Base-by-base conservation (phyloP, 495 filamentous ascomycete species). In the Melanomma pulvis-pyrius region DNA sequence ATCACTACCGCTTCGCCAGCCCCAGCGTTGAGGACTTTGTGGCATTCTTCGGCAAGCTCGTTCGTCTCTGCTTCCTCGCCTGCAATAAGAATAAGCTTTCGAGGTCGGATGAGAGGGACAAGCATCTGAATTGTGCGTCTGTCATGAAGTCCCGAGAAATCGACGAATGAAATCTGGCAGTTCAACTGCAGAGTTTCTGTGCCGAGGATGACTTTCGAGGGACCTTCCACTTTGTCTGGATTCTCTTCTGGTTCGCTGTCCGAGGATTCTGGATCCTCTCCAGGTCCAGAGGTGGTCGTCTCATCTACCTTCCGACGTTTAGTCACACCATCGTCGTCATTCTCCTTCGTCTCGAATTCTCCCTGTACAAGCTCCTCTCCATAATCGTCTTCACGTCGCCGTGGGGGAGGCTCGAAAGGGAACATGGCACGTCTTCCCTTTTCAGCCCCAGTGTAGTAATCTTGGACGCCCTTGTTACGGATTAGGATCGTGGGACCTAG, bases 401-500 rank as follows among this genome's bases (percentile, higher is more conserved):
- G 82, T n/a, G n/a, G n/a, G n/a, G n/a, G n/a, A n/a, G n/a, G n/a
- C n/a, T n/a, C 87, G 51, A 92, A 89, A 0, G 94, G 94, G 68
- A 96, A 98, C 85, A 94, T 92, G 83, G 21, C 94, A 96, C 75
- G 92, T 97, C 71, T 96, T 96, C 94, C 94, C 75, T 92, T 97
- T 71, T 96, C 96, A 17, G 88, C 89, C n/a, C 90, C 84, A 7
- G 97, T 90, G 71, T 96, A 92, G 63, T 89, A 99, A 75, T 99
- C 94, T 74, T 92, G 90, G 19, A 96, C 84, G 19, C 87, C 88
- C 71, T 93, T 92, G 30, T 90, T 85, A 41, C 93, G 90, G n/a
- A 98, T 79, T 5, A 99, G 81, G 62, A 99, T 83, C 71, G 93
- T 96, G 65, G 98, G 85, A 6, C 94, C 94, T 0, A 98, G 79